Conservation (phyloP, 768 basidiomycete genomes). For the Sarcodon sp. region DNA sequence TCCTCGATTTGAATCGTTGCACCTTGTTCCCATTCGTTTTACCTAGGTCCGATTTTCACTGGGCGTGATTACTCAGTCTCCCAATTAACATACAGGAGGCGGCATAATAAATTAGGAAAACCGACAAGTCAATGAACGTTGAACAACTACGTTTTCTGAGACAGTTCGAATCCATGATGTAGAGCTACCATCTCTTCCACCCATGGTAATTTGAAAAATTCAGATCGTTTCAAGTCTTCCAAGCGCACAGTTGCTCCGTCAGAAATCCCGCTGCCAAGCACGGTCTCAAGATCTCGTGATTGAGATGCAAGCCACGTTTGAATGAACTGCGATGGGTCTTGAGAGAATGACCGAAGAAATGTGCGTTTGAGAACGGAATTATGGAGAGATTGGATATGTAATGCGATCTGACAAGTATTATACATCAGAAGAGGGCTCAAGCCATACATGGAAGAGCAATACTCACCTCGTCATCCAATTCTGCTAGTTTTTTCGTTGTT, state of each 20-base stretch:
- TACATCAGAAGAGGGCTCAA: background rate
- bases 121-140: too few relatives aligned
- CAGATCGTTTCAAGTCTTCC: slow-evolving; percentile 79
- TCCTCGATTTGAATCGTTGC: too few relatives aligned
- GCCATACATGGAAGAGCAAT: background rate
- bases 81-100: too few relatives aligned
- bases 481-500: slow-evolving; percentile 48
- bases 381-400: slow-evolving; percentile 73
- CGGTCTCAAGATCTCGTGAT: slow-evolving; percentile 78
- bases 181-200: slow-evolving; percentile 81
- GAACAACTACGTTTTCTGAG: slow-evolving; percentile 17
- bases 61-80: too few relatives aligned
- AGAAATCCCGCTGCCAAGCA: slow-evolving; percentile 79
- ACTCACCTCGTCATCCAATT: slow-evolving; percentile 82
- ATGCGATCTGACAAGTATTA: slow-evolving; percentile 47
- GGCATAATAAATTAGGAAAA: too few relatives aligned
- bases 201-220: slow-evolving; percentile 89
- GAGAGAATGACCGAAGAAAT: slow-evolving; percentile 74
- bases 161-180: slow-evolving; percentile 68
- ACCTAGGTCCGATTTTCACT: too few relatives aligned
- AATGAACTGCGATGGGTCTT: slow-evolving; percentile 69
- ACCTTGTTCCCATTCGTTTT: too few relatives aligned
- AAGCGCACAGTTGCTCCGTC: slow-evolving; percentile 73
- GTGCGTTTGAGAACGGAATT: slow-evolving; percentile 80
- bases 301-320: slow-evolving; percentile 89